phyloP scores from a whole-genome alignment of 2,329 filamentous ascomycete genomes.

The Venturia nashicola region DNA sequence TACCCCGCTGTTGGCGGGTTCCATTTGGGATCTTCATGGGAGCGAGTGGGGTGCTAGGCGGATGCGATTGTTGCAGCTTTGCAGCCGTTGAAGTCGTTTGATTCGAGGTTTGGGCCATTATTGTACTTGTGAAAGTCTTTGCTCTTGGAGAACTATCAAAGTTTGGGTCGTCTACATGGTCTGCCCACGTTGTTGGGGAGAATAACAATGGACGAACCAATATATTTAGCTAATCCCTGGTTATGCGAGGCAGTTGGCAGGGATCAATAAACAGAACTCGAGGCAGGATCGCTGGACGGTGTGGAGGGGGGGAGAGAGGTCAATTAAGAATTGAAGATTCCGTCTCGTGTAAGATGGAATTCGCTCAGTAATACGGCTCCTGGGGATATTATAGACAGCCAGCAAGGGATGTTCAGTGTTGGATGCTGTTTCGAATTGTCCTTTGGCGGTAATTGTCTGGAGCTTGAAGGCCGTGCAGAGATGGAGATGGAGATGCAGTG shows the following conservation, averaged over 20 bases:
- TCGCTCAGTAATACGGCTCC: neutral
- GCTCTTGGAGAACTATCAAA: neutral
- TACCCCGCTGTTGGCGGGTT: neutral
- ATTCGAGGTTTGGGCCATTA: neutral
- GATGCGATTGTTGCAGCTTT: neutral
- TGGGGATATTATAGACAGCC: neutral
- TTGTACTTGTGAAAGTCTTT: neutral
- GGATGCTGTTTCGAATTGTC: neutral
- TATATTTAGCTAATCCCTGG: neutral
- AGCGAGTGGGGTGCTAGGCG: neutral
- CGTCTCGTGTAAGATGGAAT: neutral
- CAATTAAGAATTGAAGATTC: neutral
- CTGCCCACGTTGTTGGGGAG: neutral
- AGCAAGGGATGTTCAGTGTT: neutral
- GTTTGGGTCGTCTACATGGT: neutral
- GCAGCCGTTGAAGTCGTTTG: neutral
- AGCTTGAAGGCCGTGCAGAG: neutral
- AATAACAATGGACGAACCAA: neutral
- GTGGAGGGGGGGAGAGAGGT: neutral
- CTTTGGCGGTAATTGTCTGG: neutral
- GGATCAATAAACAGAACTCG: neutral
- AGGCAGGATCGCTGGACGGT: neutral
- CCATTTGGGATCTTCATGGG: slow-evolving; percentile 1
- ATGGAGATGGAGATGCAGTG: neutral
- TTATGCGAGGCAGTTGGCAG: neutral